phyloP scores from a whole-genome alignment of 2,329 filamentous ascomycete genomes.

The Lecanosticta acicola region DNA sequence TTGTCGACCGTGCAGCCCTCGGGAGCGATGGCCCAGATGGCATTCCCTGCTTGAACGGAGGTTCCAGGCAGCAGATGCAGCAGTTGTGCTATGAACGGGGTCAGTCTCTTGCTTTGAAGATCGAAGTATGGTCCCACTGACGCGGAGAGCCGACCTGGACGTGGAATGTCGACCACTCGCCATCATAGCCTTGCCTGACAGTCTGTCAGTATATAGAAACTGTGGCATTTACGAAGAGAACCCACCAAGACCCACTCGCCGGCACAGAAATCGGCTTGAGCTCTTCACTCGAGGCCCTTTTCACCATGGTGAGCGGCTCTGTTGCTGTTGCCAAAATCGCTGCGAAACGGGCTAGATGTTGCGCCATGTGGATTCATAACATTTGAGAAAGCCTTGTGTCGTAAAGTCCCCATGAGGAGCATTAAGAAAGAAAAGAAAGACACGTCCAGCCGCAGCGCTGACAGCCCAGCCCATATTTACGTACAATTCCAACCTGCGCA shows the following conservation, averaged over 20 bases:
- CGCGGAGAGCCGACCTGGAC: slow-evolving; percentile 37
- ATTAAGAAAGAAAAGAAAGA: background rate
- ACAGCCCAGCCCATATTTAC: background rate
- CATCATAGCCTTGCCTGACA: slow-evolving; percentile 37
- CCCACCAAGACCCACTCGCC: background rate
- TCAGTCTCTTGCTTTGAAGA: background rate
- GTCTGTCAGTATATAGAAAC: background rate
- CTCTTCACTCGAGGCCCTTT: background rate
- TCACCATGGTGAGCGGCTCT: too few relatives aligned
- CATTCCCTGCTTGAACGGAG: slow-evolving; percentile 18
- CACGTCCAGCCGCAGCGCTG: background rate
- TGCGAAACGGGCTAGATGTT: background rate
- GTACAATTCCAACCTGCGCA: background rate
- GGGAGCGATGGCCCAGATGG: slow-evolving; percentile 22
- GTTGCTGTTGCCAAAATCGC: background rate
- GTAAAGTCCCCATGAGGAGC: background rate
- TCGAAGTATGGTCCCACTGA: slow-evolving; percentile 19
- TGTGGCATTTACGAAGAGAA: background rate
- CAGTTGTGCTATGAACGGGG: background rate
- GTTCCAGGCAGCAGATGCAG: slow-evolving; percentile 25
- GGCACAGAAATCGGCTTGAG: background rate
- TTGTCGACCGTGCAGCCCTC: slow-evolving; percentile 24
- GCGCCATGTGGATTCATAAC: background rate
- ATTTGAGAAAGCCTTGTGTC: background rate
- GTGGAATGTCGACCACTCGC: slow-evolving; percentile 39